Evolutionary conservation across 768 basidiomycete genomes (phyloP), one percentile per base, ranked within the genome.

Genomic region (Terana coerulea): DNA sequence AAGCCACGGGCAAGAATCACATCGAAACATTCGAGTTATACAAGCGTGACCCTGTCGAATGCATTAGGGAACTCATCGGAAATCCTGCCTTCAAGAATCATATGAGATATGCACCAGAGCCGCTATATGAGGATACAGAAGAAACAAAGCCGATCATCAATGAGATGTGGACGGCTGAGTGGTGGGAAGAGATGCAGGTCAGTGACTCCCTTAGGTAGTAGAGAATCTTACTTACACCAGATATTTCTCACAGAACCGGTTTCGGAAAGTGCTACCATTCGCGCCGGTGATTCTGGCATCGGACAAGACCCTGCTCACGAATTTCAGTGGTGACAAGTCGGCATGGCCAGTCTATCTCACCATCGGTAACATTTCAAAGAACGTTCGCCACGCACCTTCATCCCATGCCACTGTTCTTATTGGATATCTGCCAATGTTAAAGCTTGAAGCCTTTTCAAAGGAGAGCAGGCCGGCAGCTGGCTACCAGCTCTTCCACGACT

Each of bases 151-250:
- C 67, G 0, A 21, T 74, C 0, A 75, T 64, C 49, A 46, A 54
- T 43, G 72, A 79, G 42, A 72, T 77, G 70, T 65, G 74, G 45
- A 75, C 75, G 0, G 74, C 69, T 0, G 65, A 71, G 39, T 79
- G 77, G 78, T 79, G 77, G 78, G 76, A 73, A 73, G 43, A 51
- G 3, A 70, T 66, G 0, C 77, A 80, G 65, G 77, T 78, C 49
- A n/a, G n/a, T n/a, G n/a, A n/a, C n/a, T n/a, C n/a, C n/a, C n/a
- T n/a, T n/a, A n/a, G n/a, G n/a, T n/a, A n/a, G n/a, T n/a, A n/a
- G n/a, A n/a, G n/a, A n/a, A n/a, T n/a, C n/a, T n/a, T n/a, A n/a
- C n/a, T n/a, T n/a, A n/a, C n/a, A n/a, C n/a, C n/a, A n/a, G n/a
- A n/a, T n/a, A n/a, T n/a, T n/a, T n/a, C n/a, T n/a, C n/a, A n/a